A percentile compares a stretch with the other conserved stretches of the same genome.
These are phyloP conservation scores for Xylaria sp. DNA, from an alignment of 2,329 filamentous ascomycete genomes.

Conservation along the genomic window DNA sequence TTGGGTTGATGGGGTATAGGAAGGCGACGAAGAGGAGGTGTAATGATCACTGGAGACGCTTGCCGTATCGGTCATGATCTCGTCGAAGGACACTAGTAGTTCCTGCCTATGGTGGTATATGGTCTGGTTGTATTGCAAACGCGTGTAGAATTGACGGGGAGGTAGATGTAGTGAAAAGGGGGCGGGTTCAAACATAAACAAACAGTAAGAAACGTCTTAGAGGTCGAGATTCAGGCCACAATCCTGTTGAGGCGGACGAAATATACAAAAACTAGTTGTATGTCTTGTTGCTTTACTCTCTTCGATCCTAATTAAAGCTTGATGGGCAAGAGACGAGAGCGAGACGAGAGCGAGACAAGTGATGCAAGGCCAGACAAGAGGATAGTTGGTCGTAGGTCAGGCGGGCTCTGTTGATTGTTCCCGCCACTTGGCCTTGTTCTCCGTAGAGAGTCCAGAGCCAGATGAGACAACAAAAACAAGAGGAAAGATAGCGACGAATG, in stretches of 20 bases:
- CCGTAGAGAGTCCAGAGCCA: constrained; percentile 3
- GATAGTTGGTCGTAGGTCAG: constrained; percentile 25
- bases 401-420: constrained; percentile 28
- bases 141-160: constrained; percentile 10
- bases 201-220: constrained; percentile 30
- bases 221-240: constrained; percentile 30
- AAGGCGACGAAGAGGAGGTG: constrained; percentile 31
- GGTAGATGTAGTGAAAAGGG: constrained; percentile 27
- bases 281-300: constrained; percentile 2
- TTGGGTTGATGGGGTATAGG: constrained; percentile 25
- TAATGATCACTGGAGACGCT: constrained; percentile 29
- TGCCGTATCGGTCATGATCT: constrained; percentile 35
- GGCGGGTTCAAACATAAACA: constrained; percentile 24
- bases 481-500: constrained; percentile 14
- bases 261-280: constrained; percentile 12
- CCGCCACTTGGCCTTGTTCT: constrained; percentile 22
- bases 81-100: constrained; percentile 2
- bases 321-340: constrained; percentile 18
- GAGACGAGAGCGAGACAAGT: constrained; percentile 23
- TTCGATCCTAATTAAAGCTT: constrained; percentile 11
- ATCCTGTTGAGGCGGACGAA: constrained; percentile 6
- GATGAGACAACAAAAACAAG: constrained; percentile 27
- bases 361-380: constrained; percentile 23
- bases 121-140: constrained; percentile 32
- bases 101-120: background rate